These are phyloP conservation scores for Fusarium sublunatum DNA, from an alignment of 2,329 filamentous ascomycete genomes.

Conservation along the genomic window DNA sequence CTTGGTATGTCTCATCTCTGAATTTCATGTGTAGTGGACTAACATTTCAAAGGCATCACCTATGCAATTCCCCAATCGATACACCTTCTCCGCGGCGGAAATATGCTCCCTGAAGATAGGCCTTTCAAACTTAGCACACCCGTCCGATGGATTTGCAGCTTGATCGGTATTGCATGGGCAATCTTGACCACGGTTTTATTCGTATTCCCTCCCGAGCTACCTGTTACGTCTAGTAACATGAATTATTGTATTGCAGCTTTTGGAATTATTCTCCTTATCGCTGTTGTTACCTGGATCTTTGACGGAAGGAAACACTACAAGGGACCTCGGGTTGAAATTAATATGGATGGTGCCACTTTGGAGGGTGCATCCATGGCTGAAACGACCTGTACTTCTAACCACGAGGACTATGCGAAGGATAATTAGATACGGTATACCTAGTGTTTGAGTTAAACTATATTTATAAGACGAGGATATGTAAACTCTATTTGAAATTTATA, in stretches of 20 bases:
- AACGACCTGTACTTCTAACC: constrained; percentile 33
- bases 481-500: too few species aligned
- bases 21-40: constrained; percentile 41
- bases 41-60: constrained; percentile 58
- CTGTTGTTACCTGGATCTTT: constrained; percentile 58
- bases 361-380: constrained; percentile 37
- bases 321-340: constrained; percentile 48
- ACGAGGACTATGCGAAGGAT: constrained; percentile 29
- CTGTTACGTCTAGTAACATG: constrained; percentile 75
- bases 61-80: constrained; percentile 81
- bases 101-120: constrained; percentile 67
- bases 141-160: constrained; percentile 53
- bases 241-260: constrained; percentile 66
- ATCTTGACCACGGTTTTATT: constrained; percentile 79
- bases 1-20: constrained; percentile 54
- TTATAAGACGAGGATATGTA: too few species aligned
- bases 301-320: constrained; percentile 62
- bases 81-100: constrained; percentile 74
- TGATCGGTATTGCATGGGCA: constrained; percentile 70
- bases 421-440: neutral
- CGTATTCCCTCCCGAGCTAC: constrained; percentile 75
- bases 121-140: constrained; percentile 53
- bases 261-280: constrained; percentile 59
- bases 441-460: too few species aligned
- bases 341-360: constrained; percentile 24